A percentile compares a stretch with the other conserved stretches of the same genome.
These are phyloP conservation scores for Pseudogymnoascus sp. DNA, from an alignment of 2,329 filamentous ascomycete species.

Conservation along the genomic window DNA sequence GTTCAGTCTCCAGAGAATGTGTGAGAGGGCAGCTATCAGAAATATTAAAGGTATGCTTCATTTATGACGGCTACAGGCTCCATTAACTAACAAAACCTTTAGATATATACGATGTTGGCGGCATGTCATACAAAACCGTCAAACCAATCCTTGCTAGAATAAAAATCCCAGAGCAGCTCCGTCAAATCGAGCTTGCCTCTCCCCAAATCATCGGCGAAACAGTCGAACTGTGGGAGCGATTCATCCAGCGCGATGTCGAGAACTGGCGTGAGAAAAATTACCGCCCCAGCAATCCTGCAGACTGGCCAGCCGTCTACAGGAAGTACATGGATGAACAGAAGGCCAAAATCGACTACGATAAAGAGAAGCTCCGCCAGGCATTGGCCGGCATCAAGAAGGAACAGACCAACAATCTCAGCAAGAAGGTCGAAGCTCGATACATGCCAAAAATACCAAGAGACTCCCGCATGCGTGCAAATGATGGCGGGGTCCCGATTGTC, in stretches of 20 bases:
- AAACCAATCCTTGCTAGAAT: slow-evolving; percentile 65
- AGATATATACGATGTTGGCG: slow-evolving; percentile 64
- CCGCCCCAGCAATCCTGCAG: slow-evolving; percentile 57
- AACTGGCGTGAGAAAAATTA: slow-evolving; percentile 56
- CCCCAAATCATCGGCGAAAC: slow-evolving; percentile 68
- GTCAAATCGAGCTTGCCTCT: slow-evolving; percentile 65
- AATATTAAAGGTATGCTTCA: background rate
- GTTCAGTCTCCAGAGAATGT: background rate
- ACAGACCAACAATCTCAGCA: slow-evolving; percentile 51
- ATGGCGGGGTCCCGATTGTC: slow-evolving; percentile 29
- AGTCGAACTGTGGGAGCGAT: slow-evolving; percentile 67
- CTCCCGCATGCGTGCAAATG: slow-evolving; percentile 32
- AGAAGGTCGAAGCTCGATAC: slow-evolving; percentile 46
- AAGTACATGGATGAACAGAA: slow-evolving; percentile 58
- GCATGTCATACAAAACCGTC: slow-evolving; percentile 61
- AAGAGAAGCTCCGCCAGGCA: slow-evolving; percentile 47
- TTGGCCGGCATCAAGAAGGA: slow-evolving; percentile 52
- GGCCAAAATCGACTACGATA: slow-evolving; percentile 50
- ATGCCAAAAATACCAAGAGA: slow-evolving; percentile 40
- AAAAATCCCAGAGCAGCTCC: slow-evolving; percentile 68
- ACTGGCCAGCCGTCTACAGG: slow-evolving; percentile 74
- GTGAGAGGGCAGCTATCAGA: slow-evolving; percentile 1
- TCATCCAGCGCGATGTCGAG: slow-evolving; percentile 73
- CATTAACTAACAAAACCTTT: background rate
- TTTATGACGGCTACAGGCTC: background rate